phyloP scores from a whole-genome alignment of 306 rosid species.

The Benincasa hispida region DNA sequence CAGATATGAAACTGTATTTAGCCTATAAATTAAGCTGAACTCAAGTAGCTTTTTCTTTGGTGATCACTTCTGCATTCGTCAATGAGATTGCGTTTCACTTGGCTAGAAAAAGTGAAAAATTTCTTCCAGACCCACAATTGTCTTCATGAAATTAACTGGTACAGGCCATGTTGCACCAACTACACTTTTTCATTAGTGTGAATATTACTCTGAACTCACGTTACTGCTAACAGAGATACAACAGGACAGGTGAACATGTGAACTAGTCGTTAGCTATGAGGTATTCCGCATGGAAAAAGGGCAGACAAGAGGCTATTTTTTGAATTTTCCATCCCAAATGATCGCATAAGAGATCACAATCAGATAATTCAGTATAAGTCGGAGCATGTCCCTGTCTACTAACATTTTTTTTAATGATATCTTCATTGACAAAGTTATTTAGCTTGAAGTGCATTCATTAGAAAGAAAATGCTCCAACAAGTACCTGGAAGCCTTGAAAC shows the following conservation, averaged over 20 bases:
- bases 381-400: not conserved
- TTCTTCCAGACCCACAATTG: not conserved
- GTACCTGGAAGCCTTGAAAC: constrained; percentile 87
- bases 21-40: not conserved
- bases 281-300: not conserved
- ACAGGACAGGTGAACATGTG: not conserved
- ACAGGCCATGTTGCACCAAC: not conserved
- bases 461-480: not conserved
- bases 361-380: not conserved
- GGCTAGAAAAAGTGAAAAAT: not conserved
- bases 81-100: not conserved
- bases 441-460: not conserved
- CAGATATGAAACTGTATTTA: not conserved
- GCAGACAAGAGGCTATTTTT: not conserved
- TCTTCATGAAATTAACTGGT: not conserved
- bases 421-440: not conserved
- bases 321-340: not conserved
- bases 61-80: not conserved
- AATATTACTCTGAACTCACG: not conserved
- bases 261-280: not conserved
- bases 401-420: not conserved
- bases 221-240: not conserved
- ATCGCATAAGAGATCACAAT: not conserved
- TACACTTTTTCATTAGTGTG: not conserved
- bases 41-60: not conserved